Conservation (phyloP, 225 moss, liverwort and hornwort genomes). For the Physcomitrellopsis africana region DNA sequence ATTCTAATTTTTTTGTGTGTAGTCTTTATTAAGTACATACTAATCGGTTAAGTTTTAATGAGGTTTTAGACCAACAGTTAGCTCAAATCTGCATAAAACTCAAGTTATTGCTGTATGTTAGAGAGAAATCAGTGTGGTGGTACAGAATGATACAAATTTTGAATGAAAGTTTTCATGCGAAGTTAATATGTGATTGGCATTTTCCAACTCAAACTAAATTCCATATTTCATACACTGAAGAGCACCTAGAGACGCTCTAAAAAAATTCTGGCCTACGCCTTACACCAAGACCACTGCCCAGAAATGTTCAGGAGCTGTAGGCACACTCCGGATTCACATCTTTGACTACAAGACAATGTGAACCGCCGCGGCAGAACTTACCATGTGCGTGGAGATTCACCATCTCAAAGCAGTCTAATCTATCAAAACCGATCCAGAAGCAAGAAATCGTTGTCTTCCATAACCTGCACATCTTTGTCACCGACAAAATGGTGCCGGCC, state of each 20-base stretch:
- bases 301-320: background rate
- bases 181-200: background rate
- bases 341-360: background rate
- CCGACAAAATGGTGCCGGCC: slow-evolving; percentile 88
- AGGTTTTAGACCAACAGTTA: too few species aligned
- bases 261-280: background rate
- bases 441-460: slow-evolving; percentile 48
- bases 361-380: slow-evolving; percentile 7
- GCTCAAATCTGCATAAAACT: too few species aligned
- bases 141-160: too few species aligned
- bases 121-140: too few species aligned
- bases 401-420: slow-evolving; percentile 20
- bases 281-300: background rate
- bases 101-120: too few species aligned
- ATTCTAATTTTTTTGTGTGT: too few species aligned
- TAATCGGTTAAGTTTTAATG: too few species aligned
- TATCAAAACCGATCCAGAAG: slow-evolving; percentile 52
- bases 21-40: too few species aligned
- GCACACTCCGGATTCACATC: background rate
- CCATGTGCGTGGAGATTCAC: background rate
- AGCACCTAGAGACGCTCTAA: background rate
- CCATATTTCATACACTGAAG: background rate
- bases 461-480: slow-evolving; percentile 44
- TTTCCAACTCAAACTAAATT: background rate
- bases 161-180: background rate